Conservation (phyloP, 2,329 filamentous ascomycete genomes). For the Xylaria sp. region DNA sequence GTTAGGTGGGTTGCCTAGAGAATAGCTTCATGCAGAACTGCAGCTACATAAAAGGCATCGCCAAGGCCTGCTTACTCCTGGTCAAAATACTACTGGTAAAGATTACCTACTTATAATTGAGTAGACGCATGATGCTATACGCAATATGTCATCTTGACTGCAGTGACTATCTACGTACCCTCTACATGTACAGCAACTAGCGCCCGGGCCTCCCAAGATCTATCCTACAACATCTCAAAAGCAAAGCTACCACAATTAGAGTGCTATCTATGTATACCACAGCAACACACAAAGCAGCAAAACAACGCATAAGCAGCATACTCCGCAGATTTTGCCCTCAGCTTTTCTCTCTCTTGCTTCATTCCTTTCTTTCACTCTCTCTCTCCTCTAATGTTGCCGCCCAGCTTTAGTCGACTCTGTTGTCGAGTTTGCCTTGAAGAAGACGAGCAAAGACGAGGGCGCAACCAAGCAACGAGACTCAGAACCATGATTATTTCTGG, state of each 20-base stretch:
- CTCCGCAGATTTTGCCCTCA: too few relatives aligned
- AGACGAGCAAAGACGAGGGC: background rate
- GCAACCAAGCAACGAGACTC: background rate
- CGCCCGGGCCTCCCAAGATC: background rate
- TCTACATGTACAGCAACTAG: background rate
- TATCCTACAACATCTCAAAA: constrained; percentile 25
- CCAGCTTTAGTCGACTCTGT: background rate
- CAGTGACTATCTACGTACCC: background rate
- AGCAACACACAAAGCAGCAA: background rate
- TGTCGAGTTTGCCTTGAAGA: background rate
- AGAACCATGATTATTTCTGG: background rate
- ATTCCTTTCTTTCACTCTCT: background rate
- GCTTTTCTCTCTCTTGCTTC: too few relatives aligned
- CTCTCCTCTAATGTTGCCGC: background rate
- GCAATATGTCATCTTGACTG: background rate
- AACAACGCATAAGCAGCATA: background rate
- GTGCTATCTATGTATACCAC: background rate
- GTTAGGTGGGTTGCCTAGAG: background rate
- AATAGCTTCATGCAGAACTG: constrained; percentile 1
- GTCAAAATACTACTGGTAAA: background rate
- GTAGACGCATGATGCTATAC: background rate
- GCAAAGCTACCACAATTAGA: background rate
- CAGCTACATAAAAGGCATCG: background rate
- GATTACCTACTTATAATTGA: background rate
- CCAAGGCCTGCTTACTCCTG: background rate